Percentiles rank a stretch among this genome's conserved stretches.
These are phyloP conservation scores for Fusarium euwallaceae DNA, from an alignment of 2,329 filamentous ascomycete genomes.

Conservation along the genomic window DNA sequence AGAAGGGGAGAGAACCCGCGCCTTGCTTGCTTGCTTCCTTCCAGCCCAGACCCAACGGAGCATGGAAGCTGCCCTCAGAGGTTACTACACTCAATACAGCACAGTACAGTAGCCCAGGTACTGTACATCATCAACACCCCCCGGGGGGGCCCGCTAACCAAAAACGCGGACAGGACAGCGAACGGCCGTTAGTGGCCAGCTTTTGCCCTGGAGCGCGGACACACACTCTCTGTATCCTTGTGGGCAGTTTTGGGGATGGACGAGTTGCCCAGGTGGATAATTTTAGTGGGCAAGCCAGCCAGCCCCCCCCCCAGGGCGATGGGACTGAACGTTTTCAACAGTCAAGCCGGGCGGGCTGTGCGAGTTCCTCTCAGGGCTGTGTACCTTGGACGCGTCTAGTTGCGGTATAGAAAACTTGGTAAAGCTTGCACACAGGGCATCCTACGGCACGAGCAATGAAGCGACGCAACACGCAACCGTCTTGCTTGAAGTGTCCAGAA, in stretches of 20 bases:
- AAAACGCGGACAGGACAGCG: constrained; percentile 20
- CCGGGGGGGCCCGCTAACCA: constrained; percentile 8
- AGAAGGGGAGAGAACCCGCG: constrained; percentile 27
- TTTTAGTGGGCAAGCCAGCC: constrained; percentile 14
- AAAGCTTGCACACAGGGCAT: constrained; percentile 1
- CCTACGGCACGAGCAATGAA: not conserved
- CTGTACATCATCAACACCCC: not conserved
- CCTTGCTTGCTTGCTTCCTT: constrained; percentile 20
- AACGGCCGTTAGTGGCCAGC: constrained; percentile 9
- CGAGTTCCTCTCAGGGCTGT: constrained; percentile 31
- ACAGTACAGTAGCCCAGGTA: not conserved
- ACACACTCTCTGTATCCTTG: not conserved
- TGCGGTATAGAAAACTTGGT: constrained; percentile 17
- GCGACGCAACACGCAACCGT: constrained; percentile 1
- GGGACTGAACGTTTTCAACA: constrained; percentile 5
- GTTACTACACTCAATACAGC: not conserved
- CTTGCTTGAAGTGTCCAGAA: not conserved
- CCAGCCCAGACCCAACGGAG: constrained; percentile 5
- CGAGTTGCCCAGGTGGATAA: constrained; percentile 4
- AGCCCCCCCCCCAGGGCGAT: not conserved
- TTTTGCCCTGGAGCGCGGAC: not conserved
- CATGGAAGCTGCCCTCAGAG: constrained; percentile 17
- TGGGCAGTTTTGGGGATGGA: not conserved
- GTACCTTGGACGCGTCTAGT: constrained; percentile 26
- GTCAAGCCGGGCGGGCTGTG: constrained; percentile 19